phyloP scores from a whole-genome alignment of 179 eudicot species.

The Beta corolliflora region DNA sequence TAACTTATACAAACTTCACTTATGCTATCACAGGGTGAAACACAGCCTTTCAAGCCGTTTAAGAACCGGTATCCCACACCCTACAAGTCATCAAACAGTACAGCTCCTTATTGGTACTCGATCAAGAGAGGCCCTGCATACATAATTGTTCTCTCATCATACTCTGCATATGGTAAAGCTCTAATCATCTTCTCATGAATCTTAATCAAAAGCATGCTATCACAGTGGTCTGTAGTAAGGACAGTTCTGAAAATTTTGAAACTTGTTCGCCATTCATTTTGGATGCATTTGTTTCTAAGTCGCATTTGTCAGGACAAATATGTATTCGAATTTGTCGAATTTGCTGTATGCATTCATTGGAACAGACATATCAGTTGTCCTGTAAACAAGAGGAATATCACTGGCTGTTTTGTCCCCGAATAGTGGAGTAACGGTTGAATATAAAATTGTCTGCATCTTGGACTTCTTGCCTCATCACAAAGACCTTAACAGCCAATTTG shows the following conservation, averaged over 20 bases:
- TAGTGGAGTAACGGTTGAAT: neutral
- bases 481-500: neutral
- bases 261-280: neutral
- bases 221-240: neutral
- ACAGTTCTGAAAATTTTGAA: neutral
- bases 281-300: neutral
- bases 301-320: neutral
- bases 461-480: neutral
- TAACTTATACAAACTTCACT: neutral
- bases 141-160: constrained; percentile 39
- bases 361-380: neutral
- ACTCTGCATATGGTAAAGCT: constrained; percentile 39
- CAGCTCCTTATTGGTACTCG: constrained; percentile 40
- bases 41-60: constrained; percentile 39
- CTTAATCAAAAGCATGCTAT: neutral
- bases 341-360: neutral
- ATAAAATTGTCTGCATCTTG: neutral
- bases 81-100: constrained; percentile 47
- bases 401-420: neutral
- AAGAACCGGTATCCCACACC: constrained; percentile 43
- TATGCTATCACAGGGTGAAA: constrained; percentile 34
- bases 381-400: neutral
- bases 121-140: constrained; percentile 46
- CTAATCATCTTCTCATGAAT: neutral
- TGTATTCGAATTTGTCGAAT: neutral